Conservation (phyloP, 2,329 filamentous ascomycete genomes). For the Macrophomina phaseolina region DNA sequence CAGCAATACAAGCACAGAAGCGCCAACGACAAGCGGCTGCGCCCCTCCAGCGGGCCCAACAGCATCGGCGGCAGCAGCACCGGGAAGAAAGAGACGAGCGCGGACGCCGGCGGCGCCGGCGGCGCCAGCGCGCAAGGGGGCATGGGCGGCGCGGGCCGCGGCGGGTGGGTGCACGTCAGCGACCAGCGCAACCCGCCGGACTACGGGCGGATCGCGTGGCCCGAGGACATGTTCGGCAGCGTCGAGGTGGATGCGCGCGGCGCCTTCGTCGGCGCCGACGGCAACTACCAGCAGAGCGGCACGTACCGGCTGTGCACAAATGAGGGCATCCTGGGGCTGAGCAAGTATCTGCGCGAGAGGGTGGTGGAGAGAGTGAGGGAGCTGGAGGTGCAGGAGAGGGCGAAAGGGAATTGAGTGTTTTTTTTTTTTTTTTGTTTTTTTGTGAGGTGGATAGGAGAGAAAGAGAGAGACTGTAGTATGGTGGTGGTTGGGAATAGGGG, state of each 20-base stretch:
- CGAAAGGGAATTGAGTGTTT: not conserved
- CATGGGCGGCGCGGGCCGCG: slow-evolving; percentile 61
- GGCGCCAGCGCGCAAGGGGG: slow-evolving; percentile 65
- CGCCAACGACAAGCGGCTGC: slow-evolving; percentile 30
- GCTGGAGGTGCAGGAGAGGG: slow-evolving; percentile 32
- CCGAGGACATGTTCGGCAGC: slow-evolving; percentile 70
- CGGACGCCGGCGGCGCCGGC: slow-evolving; percentile 59
- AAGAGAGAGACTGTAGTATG: not conserved
- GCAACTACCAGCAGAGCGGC: slow-evolving; percentile 65
- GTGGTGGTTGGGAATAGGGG: not conserved
- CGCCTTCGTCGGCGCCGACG: slow-evolving; percentile 60
- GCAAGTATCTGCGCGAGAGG: slow-evolving; percentile 56
- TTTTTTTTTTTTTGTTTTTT: no score
- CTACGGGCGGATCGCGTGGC: slow-evolving; percentile 68
- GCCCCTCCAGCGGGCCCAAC: slow-evolving; percentile 29
- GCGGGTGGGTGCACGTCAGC: slow-evolving; percentile 68
- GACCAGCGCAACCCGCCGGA: slow-evolving; percentile 66
- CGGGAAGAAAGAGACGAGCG: slow-evolving; percentile 52
- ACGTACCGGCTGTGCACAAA: slow-evolving; percentile 67
- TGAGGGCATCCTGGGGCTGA: slow-evolving; percentile 62
- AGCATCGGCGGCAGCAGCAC: slow-evolving; percentile 24
- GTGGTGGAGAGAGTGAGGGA: slow-evolving; percentile 52
- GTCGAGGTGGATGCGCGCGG: slow-evolving; percentile 65
- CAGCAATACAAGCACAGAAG: not conserved
- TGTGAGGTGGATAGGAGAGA: not conserved